A percentile compares a stretch with the other conserved stretches of the same genome.
These are phyloP conservation scores for Periconia sp. DNA, from an alignment of 2,329 filamentous ascomycete genomes.

Conservation along the genomic window DNA sequence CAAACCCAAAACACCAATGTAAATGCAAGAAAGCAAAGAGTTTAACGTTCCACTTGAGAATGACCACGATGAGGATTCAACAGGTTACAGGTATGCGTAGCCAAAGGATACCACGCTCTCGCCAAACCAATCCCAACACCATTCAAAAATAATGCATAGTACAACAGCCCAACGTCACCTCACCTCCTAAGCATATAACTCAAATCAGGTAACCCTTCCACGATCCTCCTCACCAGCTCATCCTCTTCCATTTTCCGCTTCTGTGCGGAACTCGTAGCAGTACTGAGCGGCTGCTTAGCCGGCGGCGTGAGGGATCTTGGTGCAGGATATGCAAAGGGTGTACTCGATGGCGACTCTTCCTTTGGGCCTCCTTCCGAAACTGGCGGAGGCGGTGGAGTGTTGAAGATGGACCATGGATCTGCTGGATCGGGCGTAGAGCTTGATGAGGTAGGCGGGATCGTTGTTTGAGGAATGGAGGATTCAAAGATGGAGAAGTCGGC, in stretches of 20 bases:
- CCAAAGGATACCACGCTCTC: too few species aligned
- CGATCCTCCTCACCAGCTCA: conserved; percentile 24
- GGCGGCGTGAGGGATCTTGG: conserved; percentile 19
- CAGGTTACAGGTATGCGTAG: too few species aligned
- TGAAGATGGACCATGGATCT: conserved; percentile 30
- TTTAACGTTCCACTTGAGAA: too few species aligned
- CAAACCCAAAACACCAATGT: too few species aligned
- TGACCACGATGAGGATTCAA: too few species aligned
- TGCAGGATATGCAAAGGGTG: conserved; percentile 21
- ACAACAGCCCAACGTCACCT: background rate
- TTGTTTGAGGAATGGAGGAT: conserved; percentile 13
- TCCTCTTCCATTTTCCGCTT: conserved; percentile 33
- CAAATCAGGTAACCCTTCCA: conserved; percentile 33
- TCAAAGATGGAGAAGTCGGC: conserved; percentile 37
- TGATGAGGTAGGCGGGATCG: background rate
- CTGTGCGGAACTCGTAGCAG: conserved; percentile 26
- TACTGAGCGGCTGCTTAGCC: conserved; percentile 23
- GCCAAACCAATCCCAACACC: background rate
- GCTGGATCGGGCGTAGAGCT: conserved; percentile 5
- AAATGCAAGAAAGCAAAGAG: too few species aligned
- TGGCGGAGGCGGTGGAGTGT: conserved; percentile 14
- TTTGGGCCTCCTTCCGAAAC: background rate
- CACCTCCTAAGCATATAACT: conserved; percentile 32
- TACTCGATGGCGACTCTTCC: conserved; percentile 6
- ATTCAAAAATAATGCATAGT: background rate